These are phyloP conservation scores for Vaccinium darrowii DNA, from an alignment of 148 eudicot genomes.

Conservation along the genomic window DNA sequence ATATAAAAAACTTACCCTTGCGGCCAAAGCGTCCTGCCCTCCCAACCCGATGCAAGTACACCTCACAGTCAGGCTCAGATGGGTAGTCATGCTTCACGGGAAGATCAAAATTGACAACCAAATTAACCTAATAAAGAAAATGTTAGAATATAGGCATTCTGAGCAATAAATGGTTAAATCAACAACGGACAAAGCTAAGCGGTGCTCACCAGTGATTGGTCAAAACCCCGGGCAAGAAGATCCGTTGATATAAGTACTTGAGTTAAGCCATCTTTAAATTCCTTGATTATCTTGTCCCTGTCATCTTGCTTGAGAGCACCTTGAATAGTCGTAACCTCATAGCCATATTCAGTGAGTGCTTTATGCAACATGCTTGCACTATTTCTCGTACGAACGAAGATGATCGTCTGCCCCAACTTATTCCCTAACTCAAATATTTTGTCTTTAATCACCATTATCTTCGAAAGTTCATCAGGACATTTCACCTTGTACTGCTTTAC, in stretches of 20 bases:
- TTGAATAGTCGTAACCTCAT: slow-evolving; percentile 91
- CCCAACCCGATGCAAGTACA: slow-evolving; percentile 92
- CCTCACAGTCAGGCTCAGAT: slow-evolving; percentile 81
- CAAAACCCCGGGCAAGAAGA: slow-evolving; percentile 93
- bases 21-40: slow-evolving; percentile 98
- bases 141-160: neutral
- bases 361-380: slow-evolving; percentile 66
- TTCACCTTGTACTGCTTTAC: slow-evolving; percentile 84
- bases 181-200: neutral
- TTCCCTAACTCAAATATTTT: slow-evolving; percentile 75
- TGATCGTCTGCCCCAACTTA: slow-evolving; percentile 84
- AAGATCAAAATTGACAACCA: slow-evolving; percentile 91
- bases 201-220: slow-evolving; percentile 65
- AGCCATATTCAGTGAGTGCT: slow-evolving; percentile 67
- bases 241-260: slow-evolving; percentile 92
- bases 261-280: slow-evolving; percentile 87
- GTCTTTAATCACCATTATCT: slow-evolving; percentile 67
- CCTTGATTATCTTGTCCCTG: slow-evolving; percentile 82
- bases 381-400: slow-evolving; percentile 76
- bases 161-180: neutral
- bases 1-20: slow-evolving; percentile 49
- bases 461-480: slow-evolving; percentile 75
- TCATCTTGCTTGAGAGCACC: slow-evolving; percentile 79
- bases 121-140: slow-evolving; percentile 57
- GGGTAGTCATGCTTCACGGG: slow-evolving; percentile 45